phyloP scores from a whole-genome alignment of 331 rosid genomes.

The Pyrus hybrid region DNA sequence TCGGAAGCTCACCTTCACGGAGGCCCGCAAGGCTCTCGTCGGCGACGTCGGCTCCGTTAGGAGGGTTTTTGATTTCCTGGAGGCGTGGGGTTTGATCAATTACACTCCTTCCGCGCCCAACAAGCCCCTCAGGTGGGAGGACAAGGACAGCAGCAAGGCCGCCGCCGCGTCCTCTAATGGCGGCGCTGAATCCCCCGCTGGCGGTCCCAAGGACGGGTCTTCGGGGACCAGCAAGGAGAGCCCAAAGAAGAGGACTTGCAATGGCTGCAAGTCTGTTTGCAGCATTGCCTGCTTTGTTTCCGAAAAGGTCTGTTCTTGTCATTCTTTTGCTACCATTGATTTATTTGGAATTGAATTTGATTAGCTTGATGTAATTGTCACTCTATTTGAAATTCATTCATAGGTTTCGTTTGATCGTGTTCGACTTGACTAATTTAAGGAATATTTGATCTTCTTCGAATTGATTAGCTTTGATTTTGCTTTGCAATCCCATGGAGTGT shows the following conservation, averaged over 20 bases:
- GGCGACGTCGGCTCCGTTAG: constrained; percentile 89
- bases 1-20: constrained; percentile 77
- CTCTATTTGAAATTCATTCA: background rate
- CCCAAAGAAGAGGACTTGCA: constrained; percentile 66
- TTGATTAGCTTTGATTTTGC: background rate
- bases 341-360: background rate
- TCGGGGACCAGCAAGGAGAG: constrained; percentile 28
- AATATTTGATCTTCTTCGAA: background rate
- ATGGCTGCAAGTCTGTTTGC: constrained; percentile 78
- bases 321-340: background rate
- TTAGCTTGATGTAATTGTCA: background rate
- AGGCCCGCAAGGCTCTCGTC: constrained; percentile 66
- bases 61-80: constrained; percentile 81
- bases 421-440: background rate
- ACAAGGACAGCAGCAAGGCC: constrained; percentile 42
- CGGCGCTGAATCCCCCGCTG: background rate
- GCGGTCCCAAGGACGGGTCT: constrained; percentile 5
- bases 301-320: constrained; percentile 47
- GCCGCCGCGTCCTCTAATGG: constrained; percentile 15
- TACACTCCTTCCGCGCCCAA: constrained; percentile 44
- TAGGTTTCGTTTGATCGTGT: background rate
- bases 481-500: background rate
- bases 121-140: constrained; percentile 88
- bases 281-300: constrained; percentile 86
- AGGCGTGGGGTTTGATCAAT: constrained; percentile 80